These are phyloP conservation scores for Corinectria fuckeliana DNA, from an alignment of 2,329 filamentous ascomycete genomes.

Conservation along the genomic window DNA sequence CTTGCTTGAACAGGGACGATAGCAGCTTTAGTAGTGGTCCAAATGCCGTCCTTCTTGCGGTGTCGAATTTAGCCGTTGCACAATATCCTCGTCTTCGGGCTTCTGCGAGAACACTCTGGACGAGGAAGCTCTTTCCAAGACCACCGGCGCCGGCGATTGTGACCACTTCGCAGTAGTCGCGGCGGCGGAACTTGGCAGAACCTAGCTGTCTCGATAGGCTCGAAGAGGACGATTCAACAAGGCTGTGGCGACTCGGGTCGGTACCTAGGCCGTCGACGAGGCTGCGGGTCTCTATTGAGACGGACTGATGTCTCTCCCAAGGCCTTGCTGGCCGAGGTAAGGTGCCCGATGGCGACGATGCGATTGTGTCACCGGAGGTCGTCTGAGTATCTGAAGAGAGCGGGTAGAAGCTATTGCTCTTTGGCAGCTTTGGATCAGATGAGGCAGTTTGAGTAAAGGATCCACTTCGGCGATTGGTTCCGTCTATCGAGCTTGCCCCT, in stretches of 20 bases:
- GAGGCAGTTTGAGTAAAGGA: slow-evolving; percentile 55
- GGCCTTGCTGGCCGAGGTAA: slow-evolving; percentile 49
- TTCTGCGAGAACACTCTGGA: slow-evolving; percentile 68
- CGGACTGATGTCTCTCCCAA: slow-evolving; percentile 61
- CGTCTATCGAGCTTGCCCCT: slow-evolving; percentile 63
- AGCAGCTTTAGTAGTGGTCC: slow-evolving; percentile 69
- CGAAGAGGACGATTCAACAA: slow-evolving; percentile 53
- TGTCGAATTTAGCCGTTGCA: slow-evolving; percentile 71
- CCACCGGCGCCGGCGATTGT: slow-evolving; percentile 67
- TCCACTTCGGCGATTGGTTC: slow-evolving; percentile 55
- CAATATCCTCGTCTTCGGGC: slow-evolving; percentile 68
- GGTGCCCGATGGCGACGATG: slow-evolving; percentile 52
- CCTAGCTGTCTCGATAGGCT: slow-evolving; percentile 62
- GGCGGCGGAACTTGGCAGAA: slow-evolving; percentile 63
- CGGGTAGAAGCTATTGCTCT: slow-evolving; percentile 49
- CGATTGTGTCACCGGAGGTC: slow-evolving; percentile 53
- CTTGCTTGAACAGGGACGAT: slow-evolving; percentile 70
- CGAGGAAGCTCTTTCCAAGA: slow-evolving; percentile 69
- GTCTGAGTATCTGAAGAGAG: slow-evolving; percentile 51
- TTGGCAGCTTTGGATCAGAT: slow-evolving; percentile 49
- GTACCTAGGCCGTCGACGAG: slow-evolving; percentile 52
- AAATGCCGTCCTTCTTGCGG: slow-evolving; percentile 65
- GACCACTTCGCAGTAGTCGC: slow-evolving; percentile 69
- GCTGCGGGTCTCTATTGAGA: slow-evolving; percentile 57
- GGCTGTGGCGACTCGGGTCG: slow-evolving; percentile 52